Evolutionary conservation across 257 asterid genomes (phyloP), one percentile per base, ranked within the genome.

Genomic region (Primulina eburnea): DNA sequence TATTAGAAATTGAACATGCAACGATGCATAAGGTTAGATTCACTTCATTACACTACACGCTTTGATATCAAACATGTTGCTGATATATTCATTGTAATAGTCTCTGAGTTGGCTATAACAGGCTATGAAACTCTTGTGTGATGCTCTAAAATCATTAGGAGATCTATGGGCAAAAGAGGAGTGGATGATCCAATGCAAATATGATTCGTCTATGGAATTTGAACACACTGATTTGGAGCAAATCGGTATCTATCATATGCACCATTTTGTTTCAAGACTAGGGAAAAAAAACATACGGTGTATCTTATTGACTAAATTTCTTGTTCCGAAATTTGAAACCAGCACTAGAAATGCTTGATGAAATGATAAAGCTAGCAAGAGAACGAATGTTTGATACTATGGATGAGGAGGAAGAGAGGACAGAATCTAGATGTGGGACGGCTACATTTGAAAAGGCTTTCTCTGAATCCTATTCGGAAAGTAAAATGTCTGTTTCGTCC

Each of bases 261-360:
- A 43, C 2, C n/a, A 43, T 43, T 43, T 43, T 43, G 53, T 43
- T 3, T 12, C 53, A 43, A 43, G 53, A 4, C 5, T 43, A 43
- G 53, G n/a, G n/a, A n/a, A 12, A 43, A 24, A 10, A 43, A 5
- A 43, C 53, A 11, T 12, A 10, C n/a, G n/a, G 47, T 11, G 12
- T 10, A 43, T 43, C 53, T 40, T 12, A 43, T 14, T 9, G 50
- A 43, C 50, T 68, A 61, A 66, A 40, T 67, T 26, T 43, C 53
- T 43, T 43, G 53, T 43, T 43, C n/a, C 12, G 53, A 43, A 43
- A 43, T 43, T 60, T 43, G 53, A 32, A 18, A 56, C 6, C 67
- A 93, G 99, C 90, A 11, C 73, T 86, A 68, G 81, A 71, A 50
- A 72, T 87, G 76, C 92, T 93, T 32, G 96, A 87, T 33, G 96